These are phyloP conservation scores for Sesbania bispinosa DNA, from an alignment of 306 rosid genomes.

Conservation along the genomic window DNA sequence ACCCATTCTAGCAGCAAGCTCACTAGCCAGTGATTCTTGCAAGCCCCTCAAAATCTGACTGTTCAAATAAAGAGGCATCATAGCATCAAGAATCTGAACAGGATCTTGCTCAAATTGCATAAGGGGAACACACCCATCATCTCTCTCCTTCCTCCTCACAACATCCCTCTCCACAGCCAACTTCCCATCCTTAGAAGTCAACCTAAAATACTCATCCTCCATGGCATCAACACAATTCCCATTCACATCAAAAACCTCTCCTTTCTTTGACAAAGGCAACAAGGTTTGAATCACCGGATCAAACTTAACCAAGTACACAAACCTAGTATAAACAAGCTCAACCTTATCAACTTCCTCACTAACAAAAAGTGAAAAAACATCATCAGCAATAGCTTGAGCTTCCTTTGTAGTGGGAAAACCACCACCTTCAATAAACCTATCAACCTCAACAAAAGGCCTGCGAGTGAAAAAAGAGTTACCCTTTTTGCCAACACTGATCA, in stretches of 20 bases:
- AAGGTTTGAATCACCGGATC: slow-evolving; percentile 64
- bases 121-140: slow-evolving; percentile 27
- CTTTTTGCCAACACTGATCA: slow-evolving; percentile 75
- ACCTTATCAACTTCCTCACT: slow-evolving; percentile 80
- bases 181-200: slow-evolving; percentile 63
- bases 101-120: slow-evolving; percentile 85
- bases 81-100: slow-evolving; percentile 76
- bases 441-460: slow-evolving; percentile 32
- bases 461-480: slow-evolving; percentile 52
- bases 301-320: slow-evolving; percentile 56
- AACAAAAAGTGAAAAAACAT: slow-evolving; percentile 60
- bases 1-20: slow-evolving; percentile 79
- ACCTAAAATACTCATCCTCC: slow-evolving; percentile 68
- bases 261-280: slow-evolving; percentile 57
- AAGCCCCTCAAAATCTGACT: slow-evolving; percentile 68
- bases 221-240: slow-evolving; percentile 54
- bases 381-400: slow-evolving; percentile 75
- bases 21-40: slow-evolving; percentile 85
- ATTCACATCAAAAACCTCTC: slow-evolving; percentile 46
- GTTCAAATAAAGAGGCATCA: slow-evolving; percentile 85
- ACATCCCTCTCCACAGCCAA: slow-evolving; percentile 53
- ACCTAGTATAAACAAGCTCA: slow-evolving; percentile 68
- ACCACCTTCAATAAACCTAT: slow-evolving; percentile 42
- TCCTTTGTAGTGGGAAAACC: slow-evolving; percentile 55
- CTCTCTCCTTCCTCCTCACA: slow-evolving; percentile 16